A percentile compares a stretch with the other conserved stretches of the same genome.
Conservation (phyloP, 2,329 filamentous ascomycete species). For the Aspergillus texensis region DNA sequence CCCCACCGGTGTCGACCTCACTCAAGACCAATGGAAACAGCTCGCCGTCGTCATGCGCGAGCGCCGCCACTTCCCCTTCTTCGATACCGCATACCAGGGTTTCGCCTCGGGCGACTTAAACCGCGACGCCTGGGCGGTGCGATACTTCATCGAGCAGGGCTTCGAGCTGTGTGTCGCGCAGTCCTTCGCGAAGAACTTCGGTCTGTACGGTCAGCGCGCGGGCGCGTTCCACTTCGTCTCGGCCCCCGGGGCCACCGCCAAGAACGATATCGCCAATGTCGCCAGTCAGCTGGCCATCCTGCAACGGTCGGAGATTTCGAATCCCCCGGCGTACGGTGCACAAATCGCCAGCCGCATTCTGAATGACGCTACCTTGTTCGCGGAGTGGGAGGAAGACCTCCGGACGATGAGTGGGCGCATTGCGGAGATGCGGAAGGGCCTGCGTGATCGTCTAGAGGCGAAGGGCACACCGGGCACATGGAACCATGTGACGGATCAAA, state of each 20-base stretch:
- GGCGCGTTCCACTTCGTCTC: slow-evolving; percentile 96
- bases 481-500: slow-evolving; percentile 98
- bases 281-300: slow-evolving; percentile 89
- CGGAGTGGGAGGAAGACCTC: slow-evolving; percentile 90
- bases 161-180: slow-evolving; percentile 67
- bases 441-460: slow-evolving; percentile 80
- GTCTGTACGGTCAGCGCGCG: slow-evolving; percentile 92
- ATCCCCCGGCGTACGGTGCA: slow-evolving; percentile 92
- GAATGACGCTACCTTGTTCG: slow-evolving; percentile 79
- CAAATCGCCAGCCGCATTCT: slow-evolving; percentile 82
- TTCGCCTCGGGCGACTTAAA: slow-evolving; percentile 90
- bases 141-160: slow-evolving; percentile 91
- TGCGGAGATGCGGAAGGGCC: slow-evolving; percentile 80
- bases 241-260: slow-evolving; percentile 67
- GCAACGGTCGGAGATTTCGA: slow-evolving; percentile 96
- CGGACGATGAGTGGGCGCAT: slow-evolving; percentile 94
- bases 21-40: slow-evolving; percentile 90
- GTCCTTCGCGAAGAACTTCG: slow-evolving; percentile 69
- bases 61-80: slow-evolving; percentile 93
- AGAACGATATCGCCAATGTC: slow-evolving; percentile 64
- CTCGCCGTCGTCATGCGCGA: slow-evolving; percentile 75
- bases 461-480: slow-evolving; percentile 85
- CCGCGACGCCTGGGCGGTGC: slow-evolving; percentile 86
- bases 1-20: slow-evolving; percentile 94
- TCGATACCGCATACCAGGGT: slow-evolving; percentile 96